Evolutionary conservation across 2,329 filamentous ascomycete genomes (phyloP), one percentile per base, ranked within the genome.

Genomic region (Scedosporium dehoogii): DNA sequence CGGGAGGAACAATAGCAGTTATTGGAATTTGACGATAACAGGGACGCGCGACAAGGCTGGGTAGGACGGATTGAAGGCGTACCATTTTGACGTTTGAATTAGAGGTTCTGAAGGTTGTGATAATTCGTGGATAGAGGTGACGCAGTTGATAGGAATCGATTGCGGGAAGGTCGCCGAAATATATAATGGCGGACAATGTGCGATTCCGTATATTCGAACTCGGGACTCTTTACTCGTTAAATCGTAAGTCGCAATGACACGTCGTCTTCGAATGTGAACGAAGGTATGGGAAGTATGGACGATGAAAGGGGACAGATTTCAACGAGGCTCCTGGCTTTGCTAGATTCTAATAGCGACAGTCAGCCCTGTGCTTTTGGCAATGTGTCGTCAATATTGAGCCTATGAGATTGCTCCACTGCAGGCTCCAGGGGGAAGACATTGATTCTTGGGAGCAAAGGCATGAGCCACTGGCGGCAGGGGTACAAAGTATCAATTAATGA

Each of bases 41-140:
- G 48, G 23, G 51, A 27, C 12, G 23, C 21, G 23, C 6, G 21
- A 7, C 23, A 23, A 55, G 23, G 51, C 41, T 46, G 42, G 5
- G 38, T 7, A 18, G 10, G 10, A 7, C 16, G 21, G 38, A 38
- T 7, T 16, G 4, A 55, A 14, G 42, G 12, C 65, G 56, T 64
- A 68, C 67, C 67, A 68, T 68, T 65, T 62, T 61, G 65, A 38
- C 55, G 25, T 23, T 58, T 6, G 25, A 16, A 60, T 61, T 58
- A 55, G 41, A 59, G 25, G 56, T 53, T 3, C 7, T 62, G 53
- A 27, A 55, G 29, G 53, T 57, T 2, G 5, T 25, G 29, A 55
- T 25, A 25, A 59, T 55, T 10, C 41, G 25, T 6, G 4, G 27
- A 58, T 51, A 18, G n/a, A 51, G 14, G 6, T 21, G n/a, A 41